phyloP scores from a whole-genome alignment of 768 basidiomycete genomes.

The Tylopilus vinaceipallidus region DNA sequence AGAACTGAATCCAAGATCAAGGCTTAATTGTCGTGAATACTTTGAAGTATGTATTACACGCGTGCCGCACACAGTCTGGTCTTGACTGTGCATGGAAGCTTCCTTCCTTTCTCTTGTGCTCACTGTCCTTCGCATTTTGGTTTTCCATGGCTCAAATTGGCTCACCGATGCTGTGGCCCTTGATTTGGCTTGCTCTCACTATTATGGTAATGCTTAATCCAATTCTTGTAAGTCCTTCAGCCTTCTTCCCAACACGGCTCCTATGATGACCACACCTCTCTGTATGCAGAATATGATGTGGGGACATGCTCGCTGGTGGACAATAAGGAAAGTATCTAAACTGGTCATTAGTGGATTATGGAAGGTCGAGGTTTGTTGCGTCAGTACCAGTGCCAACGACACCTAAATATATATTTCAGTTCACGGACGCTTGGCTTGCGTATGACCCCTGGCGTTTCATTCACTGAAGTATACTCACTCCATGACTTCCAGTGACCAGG shows the following conservation, averaged over 20 bases:
- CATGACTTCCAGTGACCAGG: conserved; percentile 57
- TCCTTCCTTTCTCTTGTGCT: conserved; percentile 68
- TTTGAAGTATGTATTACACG: conserved; percentile 47
- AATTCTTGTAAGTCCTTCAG: conserved; percentile 47
- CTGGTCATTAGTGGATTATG: conserved; percentile 69
- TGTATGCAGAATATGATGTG: conserved; percentile 46
- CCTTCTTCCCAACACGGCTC: background rate
- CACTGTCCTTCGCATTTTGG: conserved; percentile 79
- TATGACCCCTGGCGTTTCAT: conserved; percentile 29
- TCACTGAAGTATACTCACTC: background rate
- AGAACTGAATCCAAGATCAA: conserved; percentile 71
- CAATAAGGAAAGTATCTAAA: conserved; percentile 57
- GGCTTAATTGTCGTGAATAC: conserved; percentile 78
- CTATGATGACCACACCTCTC: conserved; percentile 18
- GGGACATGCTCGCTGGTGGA: conserved; percentile 63
- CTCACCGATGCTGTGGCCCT: conserved; percentile 71
- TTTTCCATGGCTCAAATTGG: conserved; percentile 73
- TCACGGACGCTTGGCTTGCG: conserved; percentile 89
- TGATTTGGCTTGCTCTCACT: conserved; percentile 75
- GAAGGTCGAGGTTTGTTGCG: conserved; percentile 62
- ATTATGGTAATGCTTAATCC: conserved; percentile 69
- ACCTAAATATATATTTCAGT: conserved; percentile 46
- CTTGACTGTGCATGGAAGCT: conserved; percentile 43
- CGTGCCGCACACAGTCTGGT: background rate
- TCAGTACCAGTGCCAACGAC: background rate